Evolutionary conservation across 345 rosid genomes (phyloP).

Genomic region (Rhizophora apiculata): DNA sequence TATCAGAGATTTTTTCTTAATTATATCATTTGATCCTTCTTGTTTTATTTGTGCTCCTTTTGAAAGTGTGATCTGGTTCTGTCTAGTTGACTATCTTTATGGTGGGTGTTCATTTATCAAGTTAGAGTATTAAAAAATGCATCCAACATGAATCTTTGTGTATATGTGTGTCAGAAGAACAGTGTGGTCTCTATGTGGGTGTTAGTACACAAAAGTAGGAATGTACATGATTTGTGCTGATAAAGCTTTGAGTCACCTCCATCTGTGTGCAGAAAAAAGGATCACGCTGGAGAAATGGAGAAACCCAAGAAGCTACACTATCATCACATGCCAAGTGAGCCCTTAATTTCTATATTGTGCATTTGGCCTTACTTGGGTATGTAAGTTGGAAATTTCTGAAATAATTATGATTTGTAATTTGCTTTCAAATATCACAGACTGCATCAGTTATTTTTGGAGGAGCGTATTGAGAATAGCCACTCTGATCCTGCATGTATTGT

Average conservation of each 20-base stretch:
- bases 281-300: conserved; percentile 75
- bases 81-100: not conserved
- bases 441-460: conserved; percentile 89
- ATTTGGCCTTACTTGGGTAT: conserved; percentile 13
- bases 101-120: too few relatives aligned
- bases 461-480: conserved; percentile 63
- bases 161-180: not conserved
- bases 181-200: not conserved
- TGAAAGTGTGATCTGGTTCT: not conserved
- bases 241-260: conserved; percentile 2
- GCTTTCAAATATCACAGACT: conserved; percentile 59
- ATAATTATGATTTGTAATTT: conserved; percentile 19
- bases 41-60: not conserved
- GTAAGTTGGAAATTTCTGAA: conserved; percentile 7
- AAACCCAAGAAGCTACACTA: conserved; percentile 55
- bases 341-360: conserved; percentile 20
- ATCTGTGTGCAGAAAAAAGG: conserved; percentile 67
- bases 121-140: too few relatives aligned
- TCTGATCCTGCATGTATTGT: conserved; percentile 75
- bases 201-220: not conserved
- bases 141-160: too few relatives aligned
- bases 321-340: conserved; percentile 88
- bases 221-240: not conserved
- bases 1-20: not conserved
- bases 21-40: not conserved